Conservation (phyloP, 805 yeast genomes). For the Spathaspora hagerdaliae region DNA sequence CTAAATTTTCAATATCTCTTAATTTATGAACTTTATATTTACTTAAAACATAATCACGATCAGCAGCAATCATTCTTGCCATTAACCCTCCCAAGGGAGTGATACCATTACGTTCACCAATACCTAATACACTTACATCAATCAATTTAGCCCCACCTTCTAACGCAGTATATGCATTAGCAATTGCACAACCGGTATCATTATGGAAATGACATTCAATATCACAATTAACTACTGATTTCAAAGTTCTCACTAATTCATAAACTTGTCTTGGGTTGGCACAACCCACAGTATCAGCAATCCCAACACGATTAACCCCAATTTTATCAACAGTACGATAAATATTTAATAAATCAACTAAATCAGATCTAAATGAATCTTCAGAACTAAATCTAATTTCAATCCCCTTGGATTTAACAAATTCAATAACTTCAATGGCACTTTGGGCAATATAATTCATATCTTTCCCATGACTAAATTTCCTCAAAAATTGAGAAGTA, state of each 20-base stretch:
- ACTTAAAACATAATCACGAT: conserved; percentile 90
- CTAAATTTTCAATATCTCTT: conserved; percentile 91
- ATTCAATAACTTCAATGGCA: conserved; percentile 95
- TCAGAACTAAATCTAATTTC: conserved; percentile 96
- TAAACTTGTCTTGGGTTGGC: conserved; percentile 99
- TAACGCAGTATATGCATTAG: conserved; percentile 95
- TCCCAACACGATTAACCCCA: conserved; percentile 98
- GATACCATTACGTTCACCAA: conserved; percentile 98
- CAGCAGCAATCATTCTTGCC: conserved; percentile 99
- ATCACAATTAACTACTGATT: conserved; percentile 91
- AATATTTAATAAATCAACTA: conserved; percentile 91
- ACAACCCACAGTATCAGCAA: conserved; percentile 98
- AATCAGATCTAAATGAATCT: conserved; percentile 95
- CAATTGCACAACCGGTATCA: conserved; percentile 98
- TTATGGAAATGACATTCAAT: conserved; percentile 98
- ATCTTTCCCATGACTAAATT: conserved; percentile 96
- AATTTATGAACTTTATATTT: conserved; percentile 94
- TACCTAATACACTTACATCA: conserved; percentile 94
- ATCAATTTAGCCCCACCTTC: conserved; percentile 96
- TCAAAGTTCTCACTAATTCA: conserved; percentile 90
- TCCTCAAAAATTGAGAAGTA: conserved; percentile 90
- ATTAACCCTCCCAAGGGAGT: conserved; percentile 96
- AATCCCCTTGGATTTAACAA: conserved; percentile 92
- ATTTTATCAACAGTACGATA: conserved; percentile 95
- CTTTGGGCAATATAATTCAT: conserved; percentile 95